Evolutionary conservation across 805 yeast species (phyloP).

Genomic region (Saturnispora quitensis): DNA sequence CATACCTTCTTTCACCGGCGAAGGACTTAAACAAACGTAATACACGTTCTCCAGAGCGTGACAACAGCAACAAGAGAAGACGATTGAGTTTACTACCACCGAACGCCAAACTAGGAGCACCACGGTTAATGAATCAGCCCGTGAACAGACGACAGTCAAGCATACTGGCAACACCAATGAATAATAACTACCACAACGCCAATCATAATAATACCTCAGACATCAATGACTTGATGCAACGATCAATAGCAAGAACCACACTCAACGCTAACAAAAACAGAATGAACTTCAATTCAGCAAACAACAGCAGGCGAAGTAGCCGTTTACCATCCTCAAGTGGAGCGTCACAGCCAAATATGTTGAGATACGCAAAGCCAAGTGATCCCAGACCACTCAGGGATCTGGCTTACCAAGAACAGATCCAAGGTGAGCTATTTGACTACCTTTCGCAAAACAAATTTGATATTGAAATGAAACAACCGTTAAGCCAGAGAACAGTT

Average conservation of each 20-base stretch:
- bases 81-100: constrained; percentile 24
- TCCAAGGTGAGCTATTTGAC: constrained; percentile 60
- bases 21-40: constrained; percentile 6
- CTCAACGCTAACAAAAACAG: background rate
- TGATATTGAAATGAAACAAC: constrained; percentile 66
- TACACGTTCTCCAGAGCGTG: constrained; percentile 10
- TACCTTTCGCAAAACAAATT: constrained; percentile 56
- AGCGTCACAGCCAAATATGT: background rate
- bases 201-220: background rate
- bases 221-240: constrained; percentile 23
- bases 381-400: constrained; percentile 81
- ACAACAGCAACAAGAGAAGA: constrained; percentile 15
- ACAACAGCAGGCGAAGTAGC: constrained; percentile 12
- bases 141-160: constrained; percentile 21
- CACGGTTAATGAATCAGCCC: constrained; percentile 19
- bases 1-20: constrained; percentile 14
- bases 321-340: constrained; percentile 9
- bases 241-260: constrained; percentile 20
- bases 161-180: constrained; percentile 7
- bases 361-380: constrained; percentile 13
- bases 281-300: constrained; percentile 3
- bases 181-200: constrained; percentile 3
- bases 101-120: constrained; percentile 24
- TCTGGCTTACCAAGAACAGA: constrained; percentile 50
- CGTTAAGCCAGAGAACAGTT: constrained; percentile 55